Percentiles rank a stretch among this genome's conserved stretches.
phyloP scores from a whole-genome alignment of 345 rosid genomes.

The Camelina hispida region DNA sequence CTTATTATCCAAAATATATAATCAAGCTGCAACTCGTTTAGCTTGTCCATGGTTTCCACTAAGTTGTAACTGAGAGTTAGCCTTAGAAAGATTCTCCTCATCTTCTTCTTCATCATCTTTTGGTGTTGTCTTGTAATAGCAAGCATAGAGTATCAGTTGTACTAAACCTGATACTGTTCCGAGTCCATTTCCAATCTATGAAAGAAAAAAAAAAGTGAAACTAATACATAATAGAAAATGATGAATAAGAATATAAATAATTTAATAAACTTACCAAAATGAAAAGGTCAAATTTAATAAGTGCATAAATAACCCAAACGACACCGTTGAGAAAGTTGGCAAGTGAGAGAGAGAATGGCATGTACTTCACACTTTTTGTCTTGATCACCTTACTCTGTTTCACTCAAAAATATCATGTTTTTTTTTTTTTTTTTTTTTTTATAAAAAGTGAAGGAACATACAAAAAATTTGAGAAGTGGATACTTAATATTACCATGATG shows the following conservation, averaged over 20 bases:
- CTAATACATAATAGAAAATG: neutral
- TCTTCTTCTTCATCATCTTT: conserved; percentile 33
- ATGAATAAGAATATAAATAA: neutral
- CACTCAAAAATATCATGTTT: neutral
- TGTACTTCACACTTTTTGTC: conserved; percentile 63
- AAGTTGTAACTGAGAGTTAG: conserved; percentile 40
- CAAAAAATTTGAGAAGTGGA: neutral
- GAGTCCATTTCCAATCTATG: conserved; percentile 67
- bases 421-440: neutral
- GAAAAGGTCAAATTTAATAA: conserved; percentile 53
- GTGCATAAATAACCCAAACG: conserved; percentile 55
- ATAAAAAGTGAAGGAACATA: neutral
- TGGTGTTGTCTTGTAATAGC: conserved; percentile 55
- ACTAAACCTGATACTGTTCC: conserved; percentile 54
- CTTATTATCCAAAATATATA: neutral
- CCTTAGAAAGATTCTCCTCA: conserved; percentile 14
- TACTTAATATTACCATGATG: conserved; percentile 52
- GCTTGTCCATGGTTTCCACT: conserved; percentile 36
- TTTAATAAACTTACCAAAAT: conserved; percentile 48
- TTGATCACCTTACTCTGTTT: conserved; percentile 53
- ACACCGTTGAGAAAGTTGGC: conserved; percentile 52
- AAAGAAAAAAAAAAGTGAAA: neutral
- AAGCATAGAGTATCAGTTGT: conserved; percentile 60
- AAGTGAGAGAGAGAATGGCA: conserved; percentile 62
- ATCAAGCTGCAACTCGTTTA: conserved; percentile 39